A percentile compares a stretch with the other conserved stretches of the same genome.
Conservation (phyloP, 2,329 filamentous ascomycete genomes). For the Didymella lethalis region DNA sequence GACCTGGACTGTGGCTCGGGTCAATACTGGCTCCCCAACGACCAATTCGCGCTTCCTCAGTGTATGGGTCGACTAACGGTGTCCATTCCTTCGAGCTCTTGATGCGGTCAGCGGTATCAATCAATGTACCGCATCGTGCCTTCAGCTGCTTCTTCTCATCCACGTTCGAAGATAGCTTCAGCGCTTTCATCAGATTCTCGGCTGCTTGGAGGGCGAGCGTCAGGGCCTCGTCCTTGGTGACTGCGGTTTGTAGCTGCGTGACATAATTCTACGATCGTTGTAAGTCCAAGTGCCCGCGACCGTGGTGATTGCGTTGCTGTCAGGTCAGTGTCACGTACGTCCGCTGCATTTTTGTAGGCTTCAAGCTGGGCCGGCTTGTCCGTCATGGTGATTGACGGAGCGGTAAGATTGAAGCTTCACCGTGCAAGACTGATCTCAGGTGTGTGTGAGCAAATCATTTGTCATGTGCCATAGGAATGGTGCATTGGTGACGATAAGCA, state of each 20-base stretch:
- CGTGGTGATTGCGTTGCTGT: conserved; percentile 6
- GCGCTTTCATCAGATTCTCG: conserved; percentile 82
- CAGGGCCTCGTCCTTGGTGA: conserved; percentile 70
- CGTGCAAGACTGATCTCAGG: background rate
- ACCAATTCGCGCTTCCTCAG: conserved; percentile 28
- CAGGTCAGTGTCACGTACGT: conserved; percentile 42
- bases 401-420: background rate
- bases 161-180: conserved; percentile 67
- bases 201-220: conserved; percentile 77
- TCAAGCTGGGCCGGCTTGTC: conserved; percentile 36
- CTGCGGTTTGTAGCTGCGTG: conserved; percentile 58
- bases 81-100: conserved; percentile 59
- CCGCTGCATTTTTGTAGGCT: conserved; percentile 44
- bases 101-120: conserved; percentile 77
- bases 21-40: conserved; percentile 38
- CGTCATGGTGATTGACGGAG: conserved; percentile 35
- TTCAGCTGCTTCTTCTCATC: conserved; percentile 72
- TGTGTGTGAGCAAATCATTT: conserved; percentile 9
- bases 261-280: conserved; percentile 31
- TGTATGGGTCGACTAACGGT: conserved; percentile 19
- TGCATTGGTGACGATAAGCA: conserved; percentile 12
- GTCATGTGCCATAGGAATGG: conserved; percentile 9
- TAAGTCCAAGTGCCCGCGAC: conserved; percentile 26
- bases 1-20: conserved; percentile 9
- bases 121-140: conserved; percentile 72